Conservation (phyloP, 257 asterid species). For the Datura wrightii region DNA sequence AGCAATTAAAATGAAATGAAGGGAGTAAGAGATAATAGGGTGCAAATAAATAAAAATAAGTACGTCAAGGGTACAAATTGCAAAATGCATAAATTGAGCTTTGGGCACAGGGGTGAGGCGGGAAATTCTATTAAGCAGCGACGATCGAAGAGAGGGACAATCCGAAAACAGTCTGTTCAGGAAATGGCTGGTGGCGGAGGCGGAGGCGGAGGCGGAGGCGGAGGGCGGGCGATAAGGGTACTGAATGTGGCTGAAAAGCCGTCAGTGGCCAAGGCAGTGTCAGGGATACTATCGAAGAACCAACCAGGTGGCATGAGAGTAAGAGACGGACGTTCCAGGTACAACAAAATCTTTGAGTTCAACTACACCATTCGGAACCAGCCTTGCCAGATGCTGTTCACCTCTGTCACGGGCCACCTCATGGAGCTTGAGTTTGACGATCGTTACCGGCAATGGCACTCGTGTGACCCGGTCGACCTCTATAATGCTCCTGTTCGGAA, state of each 20-base stretch:
- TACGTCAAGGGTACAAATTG: not conserved
- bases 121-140: conserved; percentile 22
- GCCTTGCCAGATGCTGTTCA: conserved; percentile 79
- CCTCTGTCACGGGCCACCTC: conserved; percentile 96
- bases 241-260: conserved; percentile 99
- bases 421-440: conserved; percentile 96
- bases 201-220: conserved; percentile 61
- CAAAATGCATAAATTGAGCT: not conserved
- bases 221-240: conserved; percentile 66
- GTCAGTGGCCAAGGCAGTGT: conserved; percentile 91
- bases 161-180: not conserved
- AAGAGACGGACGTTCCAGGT: conserved; percentile 85
- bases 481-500: conserved; percentile 84
- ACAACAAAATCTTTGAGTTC: conserved; percentile 89
- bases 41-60: not conserved
- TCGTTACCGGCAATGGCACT: conserved; percentile 88
- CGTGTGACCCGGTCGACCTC: conserved; percentile 92
- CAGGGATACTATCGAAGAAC: conserved; percentile 74
- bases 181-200: conserved; percentile 37
- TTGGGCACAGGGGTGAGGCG: not conserved
- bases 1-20: no score
- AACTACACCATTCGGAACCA: conserved; percentile 59
- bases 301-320: conserved; percentile 66
- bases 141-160: not conserved
- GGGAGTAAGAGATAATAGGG: not conserved